phyloP scores from a whole-genome alignment of 352 stramenopile genomes.

The Globisporangium barbulae region DNA sequence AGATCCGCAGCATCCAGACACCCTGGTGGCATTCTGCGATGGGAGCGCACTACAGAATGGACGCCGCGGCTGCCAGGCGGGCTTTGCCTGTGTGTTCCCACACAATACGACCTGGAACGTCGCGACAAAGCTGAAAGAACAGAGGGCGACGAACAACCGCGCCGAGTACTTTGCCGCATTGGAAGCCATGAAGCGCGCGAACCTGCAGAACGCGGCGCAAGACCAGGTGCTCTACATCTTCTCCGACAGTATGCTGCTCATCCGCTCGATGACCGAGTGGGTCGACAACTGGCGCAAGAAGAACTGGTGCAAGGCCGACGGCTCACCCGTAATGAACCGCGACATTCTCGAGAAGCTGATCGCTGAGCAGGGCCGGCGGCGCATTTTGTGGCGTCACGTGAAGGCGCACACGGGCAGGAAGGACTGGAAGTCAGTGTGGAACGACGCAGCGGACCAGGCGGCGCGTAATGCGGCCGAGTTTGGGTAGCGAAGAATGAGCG shows the following conservation, averaged over 20 bases:
- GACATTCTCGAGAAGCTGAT: constrained; percentile 72
- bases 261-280: constrained; percentile 80
- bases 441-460: neutral
- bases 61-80: constrained; percentile 42
- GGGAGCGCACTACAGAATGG: constrained; percentile 72
- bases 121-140: constrained; percentile 39
- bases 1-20: constrained; percentile 43
- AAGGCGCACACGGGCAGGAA: constrained; percentile 53
- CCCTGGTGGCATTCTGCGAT: constrained; percentile 80
- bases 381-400: constrained; percentile 63
- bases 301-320: constrained; percentile 62
- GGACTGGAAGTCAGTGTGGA: neutral
- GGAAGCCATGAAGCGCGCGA: constrained; percentile 59
- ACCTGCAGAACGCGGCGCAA: constrained; percentile 38
- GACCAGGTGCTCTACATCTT: constrained; percentile 60
- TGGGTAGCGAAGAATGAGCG: too few species aligned
- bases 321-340: constrained; percentile 48
- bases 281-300: constrained; percentile 56
- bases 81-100: constrained; percentile 77
- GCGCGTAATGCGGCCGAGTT: neutral
- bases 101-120: constrained; percentile 64
- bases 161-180: constrained; percentile 31
- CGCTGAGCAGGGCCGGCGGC: constrained; percentile 33
- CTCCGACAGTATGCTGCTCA: constrained; percentile 76
- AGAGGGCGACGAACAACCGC: constrained; percentile 31